Conservation (phyloP, 805 yeast species). For the Jamesozyma gamospora region DNA sequence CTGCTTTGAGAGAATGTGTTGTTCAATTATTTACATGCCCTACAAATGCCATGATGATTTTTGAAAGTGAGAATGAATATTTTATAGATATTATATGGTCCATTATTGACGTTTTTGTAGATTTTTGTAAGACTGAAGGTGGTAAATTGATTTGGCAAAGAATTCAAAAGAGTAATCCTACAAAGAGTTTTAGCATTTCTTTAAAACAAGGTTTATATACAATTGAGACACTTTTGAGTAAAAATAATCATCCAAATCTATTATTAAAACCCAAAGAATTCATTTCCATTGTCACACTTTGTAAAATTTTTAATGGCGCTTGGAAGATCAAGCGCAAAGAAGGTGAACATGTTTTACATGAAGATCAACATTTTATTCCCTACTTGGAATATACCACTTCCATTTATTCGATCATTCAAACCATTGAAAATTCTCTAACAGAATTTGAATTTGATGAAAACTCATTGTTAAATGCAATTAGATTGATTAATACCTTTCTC, state of each 20-base stretch:
- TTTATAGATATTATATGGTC: conserved; percentile 41
- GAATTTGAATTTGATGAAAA: conserved; percentile 9
- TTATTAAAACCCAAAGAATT: conserved; percentile 33
- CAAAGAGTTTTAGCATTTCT: conserved; percentile 28
- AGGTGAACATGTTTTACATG: conserved; percentile 62
- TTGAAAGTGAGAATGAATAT: conserved; percentile 28
- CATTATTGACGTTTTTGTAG: conserved; percentile 34
- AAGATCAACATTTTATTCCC: conserved; percentile 39
- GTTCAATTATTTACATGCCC: conserved; percentile 90
- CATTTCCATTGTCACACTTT: conserved; percentile 35
- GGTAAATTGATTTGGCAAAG: conserved; percentile 30
- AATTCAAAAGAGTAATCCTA: conserved; percentile 26
- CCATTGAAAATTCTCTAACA: conserved; percentile 25
- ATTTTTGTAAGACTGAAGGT: conserved; percentile 31
- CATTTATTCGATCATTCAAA: conserved; percentile 34
- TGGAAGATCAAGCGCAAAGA: conserved; percentile 46
- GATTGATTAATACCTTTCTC: conserved; percentile 27
- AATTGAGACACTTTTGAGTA: conserved; percentile 29
- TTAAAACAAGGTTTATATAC: conserved; percentile 30
- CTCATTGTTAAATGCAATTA: conserved; percentile 28
- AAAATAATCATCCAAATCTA: conserved; percentile 23
- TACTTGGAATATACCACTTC: conserved; percentile 42
- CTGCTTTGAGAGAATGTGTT: conserved; percentile 61
- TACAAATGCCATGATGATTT: conserved; percentile 49
- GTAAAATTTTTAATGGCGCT: conserved; percentile 48